Evolutionary conservation across 2,329 filamentous ascomycete genomes (phyloP), one percentile per base, ranked within the genome.

Genomic region (Apiospora phragmitis): DNA sequence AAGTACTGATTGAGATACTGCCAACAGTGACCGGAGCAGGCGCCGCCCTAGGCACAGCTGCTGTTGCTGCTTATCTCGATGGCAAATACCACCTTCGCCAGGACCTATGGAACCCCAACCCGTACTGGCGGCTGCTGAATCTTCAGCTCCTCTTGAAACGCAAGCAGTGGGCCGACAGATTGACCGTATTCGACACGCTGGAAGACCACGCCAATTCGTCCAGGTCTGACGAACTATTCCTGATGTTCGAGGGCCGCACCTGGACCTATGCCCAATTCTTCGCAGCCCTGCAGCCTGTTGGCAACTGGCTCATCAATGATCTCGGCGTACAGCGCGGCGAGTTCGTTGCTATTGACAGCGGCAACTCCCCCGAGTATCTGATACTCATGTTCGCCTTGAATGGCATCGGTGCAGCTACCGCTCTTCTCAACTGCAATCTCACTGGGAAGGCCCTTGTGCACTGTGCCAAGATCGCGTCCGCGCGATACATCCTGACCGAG

Each of bases 351-450:
- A 83, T 93, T 62, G 91, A 91, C 76, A 86, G 93, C 75, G 86
- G 85, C 74, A 94, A 93, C 77, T 87, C 88, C 6, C 85, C 89
- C 2, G 90, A 93, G 70, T 92, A 92, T 72, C 74, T 93, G 6
- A 86, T 92, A 71, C 84, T 87, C 11, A 90, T 90, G 87, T 75
- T 93, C n/a, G 91, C 87, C 0, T 80, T 91, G 3, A 88, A 89
- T 84, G 86, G 88, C 3, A 87, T 93, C 69, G 92, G 92, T 1
- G 89, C 89, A 16, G 86, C 87, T 0, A 89, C 90, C 0, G 91
- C 92, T 0, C 87, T 92, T 79, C 89, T 94, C 78, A 94, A 94
- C 75, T 89, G 89, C 77, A 90, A 93, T 75, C 82, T 94, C 12
- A 83, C 86, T 1, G 89, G 88, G 0, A 85, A 90, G 72, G 86